Conservation (phyloP, 768 basidiomycete species). For the Suillus brevipes region DNA sequence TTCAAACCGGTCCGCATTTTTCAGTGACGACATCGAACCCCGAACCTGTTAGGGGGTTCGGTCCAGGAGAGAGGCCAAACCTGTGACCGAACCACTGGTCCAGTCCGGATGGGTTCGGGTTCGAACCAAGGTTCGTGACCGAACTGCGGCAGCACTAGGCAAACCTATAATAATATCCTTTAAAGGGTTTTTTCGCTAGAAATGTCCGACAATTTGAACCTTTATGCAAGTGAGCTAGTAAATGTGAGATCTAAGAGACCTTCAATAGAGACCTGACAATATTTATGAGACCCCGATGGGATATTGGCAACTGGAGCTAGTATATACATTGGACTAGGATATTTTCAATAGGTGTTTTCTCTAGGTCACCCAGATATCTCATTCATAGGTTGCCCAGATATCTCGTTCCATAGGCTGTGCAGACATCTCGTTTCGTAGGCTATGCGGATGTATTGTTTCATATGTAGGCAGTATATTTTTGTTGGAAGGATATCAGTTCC, state of each 20-base stretch:
- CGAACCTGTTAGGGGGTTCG: background rate
- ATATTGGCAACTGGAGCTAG: background rate
- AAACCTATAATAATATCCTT: background rate
- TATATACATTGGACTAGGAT: background rate
- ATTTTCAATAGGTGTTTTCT: background rate
- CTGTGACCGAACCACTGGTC: too few species aligned
- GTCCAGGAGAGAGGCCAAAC: background rate
- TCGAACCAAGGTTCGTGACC: too few species aligned
- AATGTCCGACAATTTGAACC: background rate
- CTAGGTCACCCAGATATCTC: background rate
- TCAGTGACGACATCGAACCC: constrained; percentile 7
- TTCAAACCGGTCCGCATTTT: background rate
- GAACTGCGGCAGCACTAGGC: too few species aligned
- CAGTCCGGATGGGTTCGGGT: too few species aligned
- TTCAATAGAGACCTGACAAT: background rate
- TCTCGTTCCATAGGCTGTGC: background rate
- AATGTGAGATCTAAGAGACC: background rate
- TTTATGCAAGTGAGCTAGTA: background rate
- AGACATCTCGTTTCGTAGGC: too few species aligned
- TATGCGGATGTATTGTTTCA: too few species aligned
- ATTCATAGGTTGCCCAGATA: background rate
- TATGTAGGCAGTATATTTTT: too few species aligned
- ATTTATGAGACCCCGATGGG: background rate
- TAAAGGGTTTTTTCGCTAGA: background rate
- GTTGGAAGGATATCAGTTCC: too few species aligned